phyloP scores from a whole-genome alignment of 768 basidiomycete genomes.

The Panellus pusillus region DNA sequence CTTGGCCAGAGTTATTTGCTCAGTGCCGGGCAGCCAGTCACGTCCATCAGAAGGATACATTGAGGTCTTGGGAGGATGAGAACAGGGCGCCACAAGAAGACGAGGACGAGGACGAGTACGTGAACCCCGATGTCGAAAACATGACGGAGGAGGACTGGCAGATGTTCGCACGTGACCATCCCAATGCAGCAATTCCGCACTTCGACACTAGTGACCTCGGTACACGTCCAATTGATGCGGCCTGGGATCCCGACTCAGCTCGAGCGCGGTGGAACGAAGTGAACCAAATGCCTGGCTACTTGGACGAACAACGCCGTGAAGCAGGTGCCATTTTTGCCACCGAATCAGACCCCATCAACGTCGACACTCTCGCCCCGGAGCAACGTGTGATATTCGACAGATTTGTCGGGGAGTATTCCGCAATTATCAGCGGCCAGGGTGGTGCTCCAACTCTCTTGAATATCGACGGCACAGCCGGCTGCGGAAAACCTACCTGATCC shows the following conservation, averaged over 20 bases:
- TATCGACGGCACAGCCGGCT: slow-evolving; percentile 6
- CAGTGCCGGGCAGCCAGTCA: background rate
- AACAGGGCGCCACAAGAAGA: background rate
- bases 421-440: background rate
- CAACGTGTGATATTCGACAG: background rate
- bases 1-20: background rate
- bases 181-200: slow-evolving; percentile 7
- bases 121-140: slow-evolving; percentile 4
- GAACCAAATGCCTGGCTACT: background rate
- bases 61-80: background rate
- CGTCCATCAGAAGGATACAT: slow-evolving; percentile 2
- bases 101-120: slow-evolving; percentile 10
- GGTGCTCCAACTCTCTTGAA: background rate
- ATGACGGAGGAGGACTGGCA: slow-evolving; percentile 22
- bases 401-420: background rate
- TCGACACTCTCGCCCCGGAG: background rate
- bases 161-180: slow-evolving; percentile 7
- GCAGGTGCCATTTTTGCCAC: background rate
- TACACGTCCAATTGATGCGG: slow-evolving; percentile 4
- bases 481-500: slow-evolving; percentile 6
- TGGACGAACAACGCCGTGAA: background rate
- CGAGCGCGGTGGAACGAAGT: background rate
- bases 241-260: background rate
- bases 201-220: slow-evolving; percentile 1
- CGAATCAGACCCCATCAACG: background rate